Evolutionary conservation across 371 early-diverging fungal genomes (phyloP), one percentile per base, ranked within the genome.

Genomic region (Mucor mucedo): DNA sequence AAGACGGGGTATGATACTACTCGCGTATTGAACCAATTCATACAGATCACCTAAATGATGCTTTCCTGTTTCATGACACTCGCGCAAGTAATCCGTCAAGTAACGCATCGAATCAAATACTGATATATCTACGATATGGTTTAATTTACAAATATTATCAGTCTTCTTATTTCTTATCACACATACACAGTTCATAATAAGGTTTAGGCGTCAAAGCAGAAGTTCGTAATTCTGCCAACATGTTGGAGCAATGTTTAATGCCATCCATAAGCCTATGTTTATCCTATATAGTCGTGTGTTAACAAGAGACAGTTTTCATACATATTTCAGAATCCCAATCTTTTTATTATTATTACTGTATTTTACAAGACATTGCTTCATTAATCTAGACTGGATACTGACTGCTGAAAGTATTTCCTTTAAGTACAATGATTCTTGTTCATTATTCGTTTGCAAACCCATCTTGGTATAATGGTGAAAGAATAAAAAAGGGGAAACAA

Each of bases 1-100:
- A 29, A 98, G 84, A 52, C 98, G 89, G 4, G 98, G 97, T n/a
- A 98, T 91, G 54, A 97, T 95, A 82, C 91, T 95, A 41, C 94
- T 95, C 7, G 97, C 97, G 66, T 98, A 98, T 69, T 98, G 98
- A 1, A 97, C 97, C 47, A 98, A 84, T 67, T 97, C 98, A 76
- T 98, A 98, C 30, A 98, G 79, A 70, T 97, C 97, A 0, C 95
- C 94, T 41, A 97, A 85, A 70, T 97, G 94, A 76, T 95, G 95
- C 33, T 91, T 86, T 21, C 90, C 90, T 44, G 87, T 68, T 47
- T 84, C 81, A 75, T 96, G 98, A 1, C 93, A 91, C 21, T 95
- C 94, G 63, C 88, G 91, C 30, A 97, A 86, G 62, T 88, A 95
- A 4, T 88, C 88, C 8, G 91, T 87, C 66, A 97, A 86, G 69